Conservation (phyloP, 2,329 filamentous ascomycete species). For the Cryphonectria nitschkei region DNA sequence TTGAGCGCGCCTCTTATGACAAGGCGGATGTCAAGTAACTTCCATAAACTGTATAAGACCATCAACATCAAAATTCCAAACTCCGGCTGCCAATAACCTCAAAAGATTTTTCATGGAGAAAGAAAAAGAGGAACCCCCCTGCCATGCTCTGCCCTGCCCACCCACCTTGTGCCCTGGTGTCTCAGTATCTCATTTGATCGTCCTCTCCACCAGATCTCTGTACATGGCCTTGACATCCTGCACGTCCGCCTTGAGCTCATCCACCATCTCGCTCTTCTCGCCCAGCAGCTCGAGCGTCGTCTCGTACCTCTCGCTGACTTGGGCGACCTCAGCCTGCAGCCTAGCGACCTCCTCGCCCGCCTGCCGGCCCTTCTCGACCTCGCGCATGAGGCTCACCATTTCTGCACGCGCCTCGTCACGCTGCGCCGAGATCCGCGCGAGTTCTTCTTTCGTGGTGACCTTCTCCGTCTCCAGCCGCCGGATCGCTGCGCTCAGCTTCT, state of each 20-base stretch:
- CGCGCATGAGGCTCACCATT: slow-evolving; percentile 87
- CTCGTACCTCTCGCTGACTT: slow-evolving; percentile 78
- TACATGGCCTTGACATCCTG: slow-evolving; percentile 96
- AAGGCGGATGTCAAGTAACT: background rate
- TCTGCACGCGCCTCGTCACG: slow-evolving; percentile 90
- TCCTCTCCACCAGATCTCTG: slow-evolving; percentile 85
- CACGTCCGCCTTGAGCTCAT: slow-evolving; percentile 88
- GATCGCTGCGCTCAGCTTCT: slow-evolving; percentile 93
- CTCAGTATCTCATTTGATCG: slow-evolving; percentile 61
- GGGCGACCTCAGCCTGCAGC: slow-evolving; percentile 69
- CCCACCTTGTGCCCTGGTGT: background rate
- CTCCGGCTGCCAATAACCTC: slow-evolving; percentile 12
- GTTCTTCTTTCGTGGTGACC: slow-evolving; percentile 84
- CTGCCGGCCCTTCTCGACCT: slow-evolving; percentile 71
- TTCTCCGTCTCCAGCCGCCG: slow-evolving; percentile 91
- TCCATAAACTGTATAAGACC: slow-evolving; percentile 17
- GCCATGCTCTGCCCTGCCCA: background rate
- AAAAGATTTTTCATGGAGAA: background rate
- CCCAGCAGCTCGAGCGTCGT: slow-evolving; percentile 93
- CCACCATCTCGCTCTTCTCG: slow-evolving; percentile 94
- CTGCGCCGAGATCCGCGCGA: slow-evolving; percentile 78
- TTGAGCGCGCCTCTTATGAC: too few species aligned
- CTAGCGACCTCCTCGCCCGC: slow-evolving; percentile 63
- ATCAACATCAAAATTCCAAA: slow-evolving; percentile 25
- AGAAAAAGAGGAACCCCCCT: background rate